Evolutionary conservation across 1,284 basidiomycete species (phyloP), one percentile per base, ranked within the genome.

Genomic region (Sanguinoderma infundibulare): DNA sequence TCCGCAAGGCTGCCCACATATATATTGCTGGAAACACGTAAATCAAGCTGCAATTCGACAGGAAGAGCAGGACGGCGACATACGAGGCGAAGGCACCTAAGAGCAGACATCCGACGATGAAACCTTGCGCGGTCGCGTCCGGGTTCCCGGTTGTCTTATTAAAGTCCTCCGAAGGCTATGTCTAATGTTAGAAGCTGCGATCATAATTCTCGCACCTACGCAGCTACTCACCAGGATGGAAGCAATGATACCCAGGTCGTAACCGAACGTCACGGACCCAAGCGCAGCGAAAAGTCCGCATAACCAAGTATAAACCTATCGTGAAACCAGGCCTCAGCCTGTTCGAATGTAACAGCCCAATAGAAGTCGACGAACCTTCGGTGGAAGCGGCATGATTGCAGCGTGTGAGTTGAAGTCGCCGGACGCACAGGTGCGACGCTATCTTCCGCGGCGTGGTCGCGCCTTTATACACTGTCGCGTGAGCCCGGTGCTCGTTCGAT

Each of bases 231-330:
- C 74, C 51, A 77, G 67, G 15, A 79, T 74, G 40, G 73, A 75
- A 12, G 75, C 77, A 47, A 81, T 80, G 63, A 79, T 76, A 64
- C 76, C 77, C 20, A 79, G 70, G 64, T 81, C 76, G 60, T 78
- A 72, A 15, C 79, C 79, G 57, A 77, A 77, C 24, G 72, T 69
- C 20, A 66, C 62, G 39, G 66, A 64, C 62, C 76, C 66, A 39
- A 79, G 75, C 73, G 61, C 78, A 12, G 83, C 86, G 64, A 88
- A 88, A 57, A 85, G 77, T 28, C 85, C 86, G 67, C 85, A 87
- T 6, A 87, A 75, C 79, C 85, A 86, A n/a, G 84, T 86, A 72
- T 86, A 87, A 22, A 82, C 75, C 71, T 82, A 46, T 52, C 17
- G 40, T n/a, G 15, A 26, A 1, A 14, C 12, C 46, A 26, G 28